Percentiles rank a stretch among this genome's conserved stretches.
phyloP scores from a whole-genome alignment of 176 grass and related monocot species.

The Phoenix roebelenii region DNA sequence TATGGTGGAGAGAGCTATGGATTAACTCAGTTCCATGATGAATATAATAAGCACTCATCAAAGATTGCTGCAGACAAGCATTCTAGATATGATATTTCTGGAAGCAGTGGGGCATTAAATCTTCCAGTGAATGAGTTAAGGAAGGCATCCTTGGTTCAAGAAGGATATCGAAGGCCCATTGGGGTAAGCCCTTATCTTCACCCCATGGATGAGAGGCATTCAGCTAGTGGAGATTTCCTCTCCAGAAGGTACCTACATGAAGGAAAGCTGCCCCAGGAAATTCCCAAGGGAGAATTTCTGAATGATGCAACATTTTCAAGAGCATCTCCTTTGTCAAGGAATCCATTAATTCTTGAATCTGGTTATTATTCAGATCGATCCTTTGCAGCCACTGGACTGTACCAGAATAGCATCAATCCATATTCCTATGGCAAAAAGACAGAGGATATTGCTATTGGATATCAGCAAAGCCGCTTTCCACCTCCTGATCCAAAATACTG shows the following conservation, averaged over 20 bases:
- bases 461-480: conserved; percentile 28
- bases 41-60: conserved; percentile 3
- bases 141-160: conserved; percentile 23
- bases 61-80: conserved; percentile 17
- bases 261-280: conserved; percentile 20
- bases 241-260: conserved; percentile 24
- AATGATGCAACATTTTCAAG: conserved; percentile 29
- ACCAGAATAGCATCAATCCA: conserved; percentile 11
- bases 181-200: conserved; percentile 10
- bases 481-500: conserved; percentile 8
- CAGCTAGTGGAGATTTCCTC: conserved; percentile 19
- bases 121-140: conserved; percentile 22
- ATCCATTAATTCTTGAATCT: conserved; percentile 16
- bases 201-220: conserved; percentile 16
- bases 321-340: conserved; percentile 19
- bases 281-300: conserved; percentile 3
- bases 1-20: conserved; percentile 35
- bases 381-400: conserved; percentile 16
- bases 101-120: conserved; percentile 5
- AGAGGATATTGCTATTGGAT: conserved; percentile 16
- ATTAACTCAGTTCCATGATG: conserved; percentile 13
- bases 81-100: conserved; percentile 23
- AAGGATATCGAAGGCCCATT: conserved; percentile 12
- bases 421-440: conserved; percentile 25
- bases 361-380: conserved; percentile 3